Evolutionary conservation across 148 eudicot genomes (phyloP), one percentile per base, ranked within the genome.

Genomic region (Tetragonia tetragonoides): DNA sequence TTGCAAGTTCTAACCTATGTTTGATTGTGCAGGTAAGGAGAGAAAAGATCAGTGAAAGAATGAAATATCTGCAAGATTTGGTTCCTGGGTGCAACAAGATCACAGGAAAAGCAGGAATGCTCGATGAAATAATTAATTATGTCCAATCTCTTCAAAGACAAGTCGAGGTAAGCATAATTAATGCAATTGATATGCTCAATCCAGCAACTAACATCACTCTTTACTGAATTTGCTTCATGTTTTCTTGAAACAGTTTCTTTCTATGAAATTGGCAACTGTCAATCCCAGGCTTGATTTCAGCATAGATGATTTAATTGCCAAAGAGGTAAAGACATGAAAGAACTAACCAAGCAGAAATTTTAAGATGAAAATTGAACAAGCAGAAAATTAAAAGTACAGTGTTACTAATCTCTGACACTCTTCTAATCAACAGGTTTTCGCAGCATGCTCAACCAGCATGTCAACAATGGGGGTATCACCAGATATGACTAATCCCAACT

Each of bases 81-180:
- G 97, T 95, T 41, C 99, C 99, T 54, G 99, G 97, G 17, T 95
- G 99, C 83, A 92, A 89, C 67, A 95, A 92, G 85, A 90, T 95
- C 81, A 91, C 96, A 23, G 97, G 99, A 37, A 95, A 95, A 83
- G 99, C 99, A 12, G 99, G 99, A 79, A 92, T 93, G 99, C 96
- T 95, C 2, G 99, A 95, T 54, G 99, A 95, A 77, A 95, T 95
- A 65, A 95, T 95, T 78, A 92, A 95, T 82, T 92, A 95, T 77
- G 97, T 95, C 73, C 99, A 95, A 86, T 95, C 97, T 65, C 96
- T 95, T 78, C 99, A 95, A 84, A 84, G 92, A 92, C 96, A 92
- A 95, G 99, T 95, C 5, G 99, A 95, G 99, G 99, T 95, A 89
- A 21, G 69, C 68, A 79, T 18, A 68, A 18, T 64, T 73, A 69